Conservation (phyloP, 129 eudicot species). For the Ambrosia artemisiifolia region DNA sequence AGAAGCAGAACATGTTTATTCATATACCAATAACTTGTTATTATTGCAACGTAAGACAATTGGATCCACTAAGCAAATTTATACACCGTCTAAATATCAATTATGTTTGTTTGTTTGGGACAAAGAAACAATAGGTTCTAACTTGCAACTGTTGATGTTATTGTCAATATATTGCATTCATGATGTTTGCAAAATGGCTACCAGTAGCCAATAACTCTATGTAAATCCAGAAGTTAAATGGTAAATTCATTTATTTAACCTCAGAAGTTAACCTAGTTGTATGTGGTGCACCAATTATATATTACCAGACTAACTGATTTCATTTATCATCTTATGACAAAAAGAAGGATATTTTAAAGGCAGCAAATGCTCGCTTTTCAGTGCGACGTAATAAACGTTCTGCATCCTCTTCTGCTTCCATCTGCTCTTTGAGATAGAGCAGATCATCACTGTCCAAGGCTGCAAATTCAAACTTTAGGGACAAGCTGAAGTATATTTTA, state of each 20-base stretch:
- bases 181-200: background rate
- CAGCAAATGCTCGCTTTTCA: slow-evolving; percentile 95
- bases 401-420: slow-evolving; percentile 99
- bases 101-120: background rate
- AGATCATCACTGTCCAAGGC: slow-evolving; percentile 98
- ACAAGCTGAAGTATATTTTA: slow-evolving; percentile 12
- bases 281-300: background rate
- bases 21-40: background rate
- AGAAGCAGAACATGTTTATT: background rate
- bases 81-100: background rate
- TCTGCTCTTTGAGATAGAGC: slow-evolving; percentile 97
- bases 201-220: background rate
- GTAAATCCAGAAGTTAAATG: no score
- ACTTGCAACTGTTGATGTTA: background rate
- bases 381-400: slow-evolving; percentile 93
- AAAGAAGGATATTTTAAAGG: slow-evolving; percentile 87
- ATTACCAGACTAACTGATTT: background rate
- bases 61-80: background rate
- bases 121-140: background rate
- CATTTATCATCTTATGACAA: slow-evolving; percentile 7
- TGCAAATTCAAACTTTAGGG: slow-evolving; percentile 54
- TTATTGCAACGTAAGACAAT: background rate
- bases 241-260: background rate
- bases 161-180: background rate
- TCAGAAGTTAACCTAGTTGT: slow-evolving; percentile 6